Percentiles rank a stretch among this genome's conserved stretches.
Evolutionary conservation across 768 basidiomycete genomes (phyloP).

Genomic region (Boletellus sp.): DNA sequence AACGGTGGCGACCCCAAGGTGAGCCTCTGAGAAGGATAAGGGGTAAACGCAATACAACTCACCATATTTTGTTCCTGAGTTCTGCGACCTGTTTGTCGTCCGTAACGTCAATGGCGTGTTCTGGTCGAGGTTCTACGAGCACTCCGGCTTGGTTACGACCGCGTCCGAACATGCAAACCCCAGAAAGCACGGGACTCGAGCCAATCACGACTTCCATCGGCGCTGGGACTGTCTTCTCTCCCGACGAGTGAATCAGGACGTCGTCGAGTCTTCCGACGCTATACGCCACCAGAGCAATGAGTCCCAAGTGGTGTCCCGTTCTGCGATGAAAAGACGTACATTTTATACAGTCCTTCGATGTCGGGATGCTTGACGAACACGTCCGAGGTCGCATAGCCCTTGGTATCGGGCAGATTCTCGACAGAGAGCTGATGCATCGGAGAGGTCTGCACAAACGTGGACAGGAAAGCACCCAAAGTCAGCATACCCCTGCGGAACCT

Average conservation of each 20-base stretch:
- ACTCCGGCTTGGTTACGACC: constrained; percentile 29
- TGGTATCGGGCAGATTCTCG: constrained; percentile 35
- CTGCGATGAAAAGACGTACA: constrained; percentile 30
- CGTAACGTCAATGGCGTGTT: constrained; percentile 29
- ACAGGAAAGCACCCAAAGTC: background rate
- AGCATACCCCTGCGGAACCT: background rate
- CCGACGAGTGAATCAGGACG: constrained; percentile 29
- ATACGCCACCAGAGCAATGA: background rate
- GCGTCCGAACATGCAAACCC: constrained; percentile 40
- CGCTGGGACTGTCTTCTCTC: constrained; percentile 32
- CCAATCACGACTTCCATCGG: constrained; percentile 33
- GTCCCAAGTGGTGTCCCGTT: background rate
- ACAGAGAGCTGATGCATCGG: constrained; percentile 27
- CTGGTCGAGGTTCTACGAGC: constrained; percentile 32
- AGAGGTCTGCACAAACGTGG: constrained; percentile 17
- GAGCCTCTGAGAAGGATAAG: background rate
- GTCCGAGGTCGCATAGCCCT: constrained; percentile 44
- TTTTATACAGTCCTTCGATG: constrained; percentile 39
- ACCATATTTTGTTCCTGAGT: constrained; percentile 41
- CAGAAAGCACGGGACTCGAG: constrained; percentile 21
- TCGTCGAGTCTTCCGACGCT: constrained; percentile 41
- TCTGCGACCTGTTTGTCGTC: constrained; percentile 26
- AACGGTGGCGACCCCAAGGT: background rate
- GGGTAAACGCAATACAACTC: background rate
- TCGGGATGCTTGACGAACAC: constrained; percentile 43